Evolutionary conservation across 768 basidiomycete genomes (phyloP).

Genomic region (Lactarius sp.): DNA sequence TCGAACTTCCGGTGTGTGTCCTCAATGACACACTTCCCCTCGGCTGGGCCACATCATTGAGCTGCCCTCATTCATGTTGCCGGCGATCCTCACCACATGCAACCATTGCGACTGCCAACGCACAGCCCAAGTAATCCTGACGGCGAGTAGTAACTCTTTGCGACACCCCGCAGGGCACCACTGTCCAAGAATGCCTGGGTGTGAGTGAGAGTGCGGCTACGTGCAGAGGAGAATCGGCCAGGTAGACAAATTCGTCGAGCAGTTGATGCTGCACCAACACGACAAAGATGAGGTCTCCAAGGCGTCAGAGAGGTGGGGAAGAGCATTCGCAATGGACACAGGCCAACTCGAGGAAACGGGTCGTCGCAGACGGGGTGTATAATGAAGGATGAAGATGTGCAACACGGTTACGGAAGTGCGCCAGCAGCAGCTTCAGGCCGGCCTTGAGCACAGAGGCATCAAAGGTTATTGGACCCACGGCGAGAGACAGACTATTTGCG

Average conservation of each 20-base stretch:
- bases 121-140: slow-evolving; percentile 10
- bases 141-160: slow-evolving; percentile 24
- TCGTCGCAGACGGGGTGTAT: slow-evolving; percentile 11
- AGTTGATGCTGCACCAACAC: neutral
- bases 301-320: slow-evolving; percentile 8
- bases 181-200: slow-evolving; percentile 10
- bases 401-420: slow-evolving; percentile 10
- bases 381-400: neutral
- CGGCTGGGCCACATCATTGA: neutral
- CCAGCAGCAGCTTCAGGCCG: slow-evolving; percentile 15
- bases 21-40: slow-evolving; percentile 7
- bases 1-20: slow-evolving; percentile 11
- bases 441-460: neutral
- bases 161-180: slow-evolving; percentile 13
- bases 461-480: slow-evolving; percentile 4
- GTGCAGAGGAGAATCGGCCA: neutral
- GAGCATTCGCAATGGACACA: neutral
- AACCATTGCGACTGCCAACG: slow-evolving; percentile 17
- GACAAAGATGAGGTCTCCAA: neutral
- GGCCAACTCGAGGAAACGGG: slow-evolving; percentile 21
- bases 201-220: slow-evolving; percentile 13
- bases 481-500: slow-evolving; percentile 14
- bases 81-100: slow-evolving; percentile 6
- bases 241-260: slow-evolving; percentile 4
- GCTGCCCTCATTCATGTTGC: slow-evolving; percentile 12